Evolutionary conservation across 805 yeast species (phyloP), one percentile per base, ranked within the genome.

Genomic region (Zygosaccharomyces pseudorouxii): DNA sequence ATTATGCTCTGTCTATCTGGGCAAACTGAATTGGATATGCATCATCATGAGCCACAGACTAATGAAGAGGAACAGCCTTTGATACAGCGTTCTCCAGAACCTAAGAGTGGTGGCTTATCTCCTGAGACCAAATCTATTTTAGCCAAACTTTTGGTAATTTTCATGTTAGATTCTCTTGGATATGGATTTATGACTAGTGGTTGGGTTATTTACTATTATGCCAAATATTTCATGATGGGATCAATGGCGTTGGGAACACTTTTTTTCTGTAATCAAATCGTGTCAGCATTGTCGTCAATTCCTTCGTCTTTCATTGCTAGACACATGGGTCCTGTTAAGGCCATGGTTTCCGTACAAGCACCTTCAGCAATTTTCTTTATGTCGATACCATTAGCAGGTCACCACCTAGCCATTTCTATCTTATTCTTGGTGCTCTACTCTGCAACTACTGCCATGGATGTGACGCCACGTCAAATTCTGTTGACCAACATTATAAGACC

Each of bases 111-210:
- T n/a, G 39, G 31, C 6, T 41, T 70, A 7, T 73, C 84, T 0
- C 62, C 70, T 7, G 67, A 70, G 14, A 73, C 85, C 0, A 66
- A 63, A 8, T 55, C 69, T 6, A 68, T 76, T 7, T 60, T 83
- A 41, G 63, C 75, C 19, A 75, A 75, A 45, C 68, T 84, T 4
- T 65, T 83, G 20, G 63, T 76, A 5, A 74, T 84, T 14, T 90
- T 89, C 61, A 86, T 87, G 81, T 60, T 87, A 27, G 97, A 89
- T 65, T 88, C 96, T 1, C 74, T 89, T 43, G 97, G 95, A 0
- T 81, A 80, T 54, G 96, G 97, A 1, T 85, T 89, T 65, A 85
- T 89, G 89, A 82, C 95, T 2, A 73, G 82, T 39, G 84, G 96
- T 1, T 90, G 97, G 97, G 75, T 85, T 38, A 88, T 89, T 35